These are phyloP conservation scores for Naganishia friedmannii DNA, from an alignment of 768 basidiomycete species.

Conservation along the genomic window DNA sequence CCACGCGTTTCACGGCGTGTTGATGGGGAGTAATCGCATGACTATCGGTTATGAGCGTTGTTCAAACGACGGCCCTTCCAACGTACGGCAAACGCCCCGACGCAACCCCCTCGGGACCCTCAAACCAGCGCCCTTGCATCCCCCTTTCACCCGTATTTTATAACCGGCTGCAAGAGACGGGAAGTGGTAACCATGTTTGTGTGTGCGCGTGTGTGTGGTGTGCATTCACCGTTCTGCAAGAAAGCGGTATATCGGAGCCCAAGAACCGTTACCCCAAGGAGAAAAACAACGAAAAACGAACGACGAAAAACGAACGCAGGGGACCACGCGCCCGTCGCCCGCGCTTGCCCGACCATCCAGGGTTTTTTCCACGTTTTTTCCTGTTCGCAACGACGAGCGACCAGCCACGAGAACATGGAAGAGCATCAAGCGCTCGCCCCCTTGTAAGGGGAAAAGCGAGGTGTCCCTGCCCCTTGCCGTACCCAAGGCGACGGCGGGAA, in stretches of 20 bases:
- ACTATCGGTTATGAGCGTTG: slow-evolving; percentile 27
- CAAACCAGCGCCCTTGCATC: too few relatives aligned
- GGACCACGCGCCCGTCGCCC: too few relatives aligned
- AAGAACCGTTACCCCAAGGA: too few relatives aligned
- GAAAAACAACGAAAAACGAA: too few relatives aligned
- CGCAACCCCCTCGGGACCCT: too few relatives aligned
- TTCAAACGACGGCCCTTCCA: not conserved
- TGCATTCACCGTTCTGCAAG: too few relatives aligned
- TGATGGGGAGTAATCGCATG: slow-evolving; percentile 24
- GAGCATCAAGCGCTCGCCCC: not conserved
- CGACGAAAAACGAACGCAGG: too few relatives aligned
- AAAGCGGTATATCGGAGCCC: too few relatives aligned
- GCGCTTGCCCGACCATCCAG: not conserved
- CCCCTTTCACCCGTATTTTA: too few relatives aligned
- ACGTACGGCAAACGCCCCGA: not conserved
- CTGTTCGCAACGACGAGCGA: slow-evolving; percentile 1
- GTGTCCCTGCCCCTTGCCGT: not conserved
- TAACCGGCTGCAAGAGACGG: too few relatives aligned
- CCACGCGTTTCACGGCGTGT: not conserved
- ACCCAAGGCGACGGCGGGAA: not conserved
- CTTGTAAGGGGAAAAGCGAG: not conserved
- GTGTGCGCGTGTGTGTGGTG: not conserved
- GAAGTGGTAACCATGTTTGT: not conserved
- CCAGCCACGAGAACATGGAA: too few relatives aligned
- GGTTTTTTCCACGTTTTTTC: not conserved